phyloP scores from a whole-genome alignment of 106 monocot genomes.

The Platanthera guangdongensis region DNA sequence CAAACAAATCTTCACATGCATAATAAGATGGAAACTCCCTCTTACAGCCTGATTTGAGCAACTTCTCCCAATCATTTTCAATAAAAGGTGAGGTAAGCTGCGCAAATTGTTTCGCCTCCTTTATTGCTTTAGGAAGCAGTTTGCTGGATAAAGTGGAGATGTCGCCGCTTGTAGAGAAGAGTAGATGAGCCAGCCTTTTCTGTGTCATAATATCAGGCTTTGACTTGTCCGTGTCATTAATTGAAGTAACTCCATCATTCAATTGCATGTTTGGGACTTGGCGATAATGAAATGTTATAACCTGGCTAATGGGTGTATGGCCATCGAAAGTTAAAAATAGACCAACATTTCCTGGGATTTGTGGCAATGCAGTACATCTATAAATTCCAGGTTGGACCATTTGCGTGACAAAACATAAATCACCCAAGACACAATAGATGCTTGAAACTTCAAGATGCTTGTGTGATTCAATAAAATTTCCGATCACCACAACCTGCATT shows the following conservation, averaged over 20 bases:
- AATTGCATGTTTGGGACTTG: not conserved
- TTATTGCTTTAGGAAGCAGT: conserved; percentile 37
- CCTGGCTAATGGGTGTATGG: conserved; percentile 64
- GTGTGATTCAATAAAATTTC: conserved; percentile 50
- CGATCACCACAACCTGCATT: conserved; percentile 73
- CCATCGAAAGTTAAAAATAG: conserved; percentile 67
- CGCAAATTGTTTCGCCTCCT: conserved; percentile 45
- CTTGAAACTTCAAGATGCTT: conserved; percentile 38
- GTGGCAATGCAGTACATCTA: conserved; percentile 30
- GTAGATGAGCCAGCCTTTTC: conserved; percentile 54
- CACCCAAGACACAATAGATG: conserved; percentile 50
- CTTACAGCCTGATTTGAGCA: conserved; percentile 20
- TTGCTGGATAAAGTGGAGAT: conserved; percentile 31
- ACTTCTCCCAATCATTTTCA: conserved; percentile 53
- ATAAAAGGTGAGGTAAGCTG: conserved; percentile 37
- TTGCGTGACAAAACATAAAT: conserved; percentile 41
- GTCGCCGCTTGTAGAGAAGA: conserved; percentile 57
- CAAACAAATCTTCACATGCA: conserved; percentile 34
- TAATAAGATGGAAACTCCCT: conserved; percentile 5
- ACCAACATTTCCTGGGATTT: conserved; percentile 35
- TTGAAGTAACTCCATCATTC: conserved; percentile 14
- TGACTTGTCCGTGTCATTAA: conserved; percentile 7
- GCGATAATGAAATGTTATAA: conserved; percentile 50
- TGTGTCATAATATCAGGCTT: conserved; percentile 18
- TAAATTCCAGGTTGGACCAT: conserved; percentile 70